Conservation (phyloP, 192 early-diverging fungal genomes). For the Geosiphon pyriformis region DNA sequence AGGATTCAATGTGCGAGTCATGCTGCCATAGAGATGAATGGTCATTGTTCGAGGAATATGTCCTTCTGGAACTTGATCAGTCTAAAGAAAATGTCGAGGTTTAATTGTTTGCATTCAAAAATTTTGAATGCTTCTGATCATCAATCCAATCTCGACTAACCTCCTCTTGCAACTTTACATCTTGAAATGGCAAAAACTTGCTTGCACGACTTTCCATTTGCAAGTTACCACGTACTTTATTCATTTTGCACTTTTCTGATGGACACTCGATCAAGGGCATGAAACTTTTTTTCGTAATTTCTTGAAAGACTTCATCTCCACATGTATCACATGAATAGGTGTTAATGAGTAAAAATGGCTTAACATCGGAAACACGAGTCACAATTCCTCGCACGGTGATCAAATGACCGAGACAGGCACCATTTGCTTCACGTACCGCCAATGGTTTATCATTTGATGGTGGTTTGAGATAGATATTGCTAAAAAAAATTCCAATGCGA, state of each 20-base stretch:
- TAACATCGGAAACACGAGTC: constrained; percentile 90
- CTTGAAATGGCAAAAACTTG: constrained; percentile 93
- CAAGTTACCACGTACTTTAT: constrained; percentile 76
- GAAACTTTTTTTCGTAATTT: constrained; percentile 69
- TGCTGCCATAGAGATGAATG: constrained; percentile 78
- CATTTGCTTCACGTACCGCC: constrained; percentile 85
- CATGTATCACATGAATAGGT: constrained; percentile 91
- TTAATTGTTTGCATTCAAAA: not conserved
- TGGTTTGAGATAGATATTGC: constrained; percentile 78
- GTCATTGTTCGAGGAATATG: constrained; percentile 96
- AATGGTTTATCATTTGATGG: constrained; percentile 51
- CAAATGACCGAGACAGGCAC: constrained; percentile 71
- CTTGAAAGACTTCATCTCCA: constrained; percentile 94
- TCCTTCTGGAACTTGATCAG: constrained; percentile 98
- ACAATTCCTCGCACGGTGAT: constrained; percentile 90
- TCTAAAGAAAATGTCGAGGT: constrained; percentile 34
- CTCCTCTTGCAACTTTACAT: constrained; percentile 94
- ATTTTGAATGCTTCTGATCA: no score
- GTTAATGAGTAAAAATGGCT: constrained; percentile 83
- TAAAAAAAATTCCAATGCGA: constrained; percentile 18
- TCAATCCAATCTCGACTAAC: constrained; percentile 49
- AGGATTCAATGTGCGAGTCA: constrained; percentile 75
- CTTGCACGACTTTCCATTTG: constrained; percentile 87
- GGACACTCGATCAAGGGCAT: constrained; percentile 79
- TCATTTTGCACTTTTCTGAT: constrained; percentile 71